Percentiles rank a stretch among this genome's conserved stretches.
Conservation (phyloP, 805 yeast genomes). For the Starmerella sp. region DNA sequence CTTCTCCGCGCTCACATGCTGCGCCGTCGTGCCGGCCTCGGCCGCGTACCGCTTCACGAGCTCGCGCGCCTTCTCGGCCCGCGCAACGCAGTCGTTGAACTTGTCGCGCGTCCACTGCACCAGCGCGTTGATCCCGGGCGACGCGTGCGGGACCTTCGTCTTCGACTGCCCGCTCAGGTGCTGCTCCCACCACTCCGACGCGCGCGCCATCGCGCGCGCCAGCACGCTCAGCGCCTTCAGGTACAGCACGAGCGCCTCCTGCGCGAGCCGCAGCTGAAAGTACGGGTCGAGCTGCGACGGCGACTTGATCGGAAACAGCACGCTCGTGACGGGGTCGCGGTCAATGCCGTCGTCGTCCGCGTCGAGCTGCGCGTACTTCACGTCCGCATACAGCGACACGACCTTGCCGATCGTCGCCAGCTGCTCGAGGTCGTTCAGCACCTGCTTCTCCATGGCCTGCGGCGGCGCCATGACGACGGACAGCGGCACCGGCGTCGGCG, state of each 20-base stretch:
- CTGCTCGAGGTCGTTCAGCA: conserved; percentile 43
- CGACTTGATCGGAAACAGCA: conserved; percentile 1
- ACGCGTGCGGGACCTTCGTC: conserved; percentile 1
- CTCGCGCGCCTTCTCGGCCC: conserved; percentile 66
- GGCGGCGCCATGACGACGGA: conserved; percentile 7
- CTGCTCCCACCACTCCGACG: conserved; percentile 81
- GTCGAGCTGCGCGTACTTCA: conserved; percentile 65
- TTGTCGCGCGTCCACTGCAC: conserved; percentile 88
- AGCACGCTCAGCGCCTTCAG: conserved; percentile 72
- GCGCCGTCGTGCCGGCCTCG: conserved; percentile 14
- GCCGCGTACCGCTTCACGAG: conserved; percentile 28
- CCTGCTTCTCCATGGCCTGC: conserved; percentile 22
- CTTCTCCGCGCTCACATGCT: conserved; percentile 53
- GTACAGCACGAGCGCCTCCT: conserved; percentile 77
- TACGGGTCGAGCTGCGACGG: conserved; percentile 13
- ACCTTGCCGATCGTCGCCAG: conserved; percentile 87
- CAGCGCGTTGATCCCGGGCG: conserved; percentile 31
- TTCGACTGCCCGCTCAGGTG: not conserved
- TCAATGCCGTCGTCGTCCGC: conserved; percentile 38
- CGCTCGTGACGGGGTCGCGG: not conserved
- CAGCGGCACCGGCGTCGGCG: conserved; percentile 10
- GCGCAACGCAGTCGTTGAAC: conserved; percentile 79
- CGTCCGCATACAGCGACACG: conserved; percentile 77
- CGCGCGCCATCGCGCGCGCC: conserved; percentile 75
- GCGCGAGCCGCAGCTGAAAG: conserved; percentile 34